Base-by-base conservation (phyloP, 2,329 filamentous ascomycete genomes). In the Ceratocystis diversiconidia region DNA sequence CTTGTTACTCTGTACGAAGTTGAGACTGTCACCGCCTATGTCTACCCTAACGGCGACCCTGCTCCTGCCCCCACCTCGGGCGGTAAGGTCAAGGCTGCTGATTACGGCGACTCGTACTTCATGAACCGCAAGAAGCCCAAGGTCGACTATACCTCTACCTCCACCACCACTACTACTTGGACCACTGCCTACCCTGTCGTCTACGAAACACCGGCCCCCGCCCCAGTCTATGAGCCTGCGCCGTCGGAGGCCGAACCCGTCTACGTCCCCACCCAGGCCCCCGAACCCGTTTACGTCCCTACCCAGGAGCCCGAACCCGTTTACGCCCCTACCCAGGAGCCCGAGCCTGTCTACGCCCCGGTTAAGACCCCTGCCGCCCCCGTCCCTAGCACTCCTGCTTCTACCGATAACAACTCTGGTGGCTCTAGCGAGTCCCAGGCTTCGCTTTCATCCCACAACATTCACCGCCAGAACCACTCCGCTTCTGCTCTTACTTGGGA, bases 401-500 rank as follows among this genome's bases (percentile, higher is more conserved):
- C 69, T 43, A 52, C 68, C 4, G 5, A 68, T 19, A 17, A 69
- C 2, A 19, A 69, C 8, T 65, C 72, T 6, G 25, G 55, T 2
- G 17, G 41, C n/a, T 74, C 64, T 76, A 78, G 67, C 44, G 71
- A 66, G 73, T 73, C 65, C 73, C n/a, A 25, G 28, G n/a, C 57
- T 5, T 75, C 15, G 80, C 80, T 62, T 71, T 92, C 62, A 79
- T 84, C 89, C 73, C 94, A 97, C 85, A 96, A 96, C 78, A 72
- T 87, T 64, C 89, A 94, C 77, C 92, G 94, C 69, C 74, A 79
- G 72, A 95, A 94, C 79, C 90, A 96, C 81, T 87, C 86, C 19
- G 85, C 84, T 44, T 72, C 76, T 25, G 80, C 77, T 57, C 73
- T 96, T 59, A 73, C 72, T 62, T 97, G 89, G 88, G 81, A 86